phyloP scores from a whole-genome alignment of 768 basidiomycete species.

The Porphyrellus cyaneotinctus region DNA sequence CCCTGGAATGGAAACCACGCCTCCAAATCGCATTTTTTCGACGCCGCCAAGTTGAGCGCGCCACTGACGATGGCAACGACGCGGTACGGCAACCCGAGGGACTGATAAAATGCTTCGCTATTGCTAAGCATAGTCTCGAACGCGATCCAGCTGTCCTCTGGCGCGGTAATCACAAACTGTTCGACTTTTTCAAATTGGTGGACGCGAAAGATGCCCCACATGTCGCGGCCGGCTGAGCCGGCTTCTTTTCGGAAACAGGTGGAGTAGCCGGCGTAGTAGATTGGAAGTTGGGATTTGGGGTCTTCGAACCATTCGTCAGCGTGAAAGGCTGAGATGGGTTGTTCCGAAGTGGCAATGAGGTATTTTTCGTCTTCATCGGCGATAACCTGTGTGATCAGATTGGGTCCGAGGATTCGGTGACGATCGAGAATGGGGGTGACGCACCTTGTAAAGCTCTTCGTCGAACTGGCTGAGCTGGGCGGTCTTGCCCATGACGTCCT shows the following conservation, averaged over 20 bases:
- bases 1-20: constrained; percentile 99
- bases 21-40: constrained; percentile 96
- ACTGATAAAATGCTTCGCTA: constrained; percentile 95
- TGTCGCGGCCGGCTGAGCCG: constrained; percentile 93
- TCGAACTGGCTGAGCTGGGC: constrained; percentile 98
- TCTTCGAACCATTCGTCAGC: constrained; percentile 97
- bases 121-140: constrained; percentile 88
- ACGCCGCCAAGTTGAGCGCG: constrained; percentile 92
- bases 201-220: constrained; percentile 99
- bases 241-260: constrained; percentile 99
- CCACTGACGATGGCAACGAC: constrained; percentile 95
- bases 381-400: constrained; percentile 53
- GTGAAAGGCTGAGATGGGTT: constrained; percentile 95
- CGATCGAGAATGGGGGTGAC: constrained; percentile 8
- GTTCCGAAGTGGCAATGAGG: constrained; percentile 97
- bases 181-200: constrained; percentile 99
- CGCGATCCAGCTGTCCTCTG: constrained; percentile 91
- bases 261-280: constrained; percentile 83
- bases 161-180: constrained; percentile 93
- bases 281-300: constrained; percentile 87
- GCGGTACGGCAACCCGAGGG: constrained; percentile 86
- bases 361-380: constrained; percentile 95
- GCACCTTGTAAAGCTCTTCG: constrained; percentile 94
- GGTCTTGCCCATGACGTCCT: constrained; percentile 95
- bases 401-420: neutral